These are phyloP conservation scores for Arabis alpina DNA, from an alignment of 345 rosid genomes.

Conservation along the genomic window DNA sequence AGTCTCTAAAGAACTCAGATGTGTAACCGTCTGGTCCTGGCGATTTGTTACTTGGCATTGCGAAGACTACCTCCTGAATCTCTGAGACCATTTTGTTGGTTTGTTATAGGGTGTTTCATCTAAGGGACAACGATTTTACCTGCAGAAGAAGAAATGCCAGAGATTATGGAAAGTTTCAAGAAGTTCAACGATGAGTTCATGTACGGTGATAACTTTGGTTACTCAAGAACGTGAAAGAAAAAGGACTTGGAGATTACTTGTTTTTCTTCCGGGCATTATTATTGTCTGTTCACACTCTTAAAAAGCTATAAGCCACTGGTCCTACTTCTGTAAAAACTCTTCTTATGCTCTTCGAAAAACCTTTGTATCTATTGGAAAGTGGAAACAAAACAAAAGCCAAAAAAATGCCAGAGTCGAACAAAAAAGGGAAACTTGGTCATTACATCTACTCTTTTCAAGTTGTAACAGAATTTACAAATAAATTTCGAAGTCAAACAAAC, in stretches of 20 bases:
- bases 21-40: too few relatives aligned
- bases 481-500: too few relatives aligned
- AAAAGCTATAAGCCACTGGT: constrained; percentile 29
- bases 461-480: too few relatives aligned
- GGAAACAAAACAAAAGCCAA: too few relatives aligned
- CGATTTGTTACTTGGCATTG: too few relatives aligned
- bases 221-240: constrained; percentile 67
- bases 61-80: too few relatives aligned
- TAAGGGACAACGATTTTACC: constrained; percentile 81
- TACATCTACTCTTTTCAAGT: too few relatives aligned
- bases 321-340: constrained; percentile 27
- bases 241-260: neutral
- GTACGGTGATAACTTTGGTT: constrained; percentile 71
- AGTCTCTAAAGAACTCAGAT: too few relatives aligned
- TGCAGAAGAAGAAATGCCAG: constrained; percentile 65
- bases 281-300: constrained; percentile 30
- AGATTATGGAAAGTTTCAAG: constrained; percentile 87
- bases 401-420: too few relatives aligned
- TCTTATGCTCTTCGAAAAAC: neutral
- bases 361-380: constrained; percentile 19
- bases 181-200: constrained; percentile 95
- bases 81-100: neutral
- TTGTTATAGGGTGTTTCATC: constrained; percentile 74
- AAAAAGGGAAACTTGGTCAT: too few relatives aligned
- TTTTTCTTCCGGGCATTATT: constrained; percentile 32